Evolutionary conservation across 1,139 yeast species (phyloP), one percentile per base, ranked within the genome.

Genomic region (Suhomyces taliae): DNA sequence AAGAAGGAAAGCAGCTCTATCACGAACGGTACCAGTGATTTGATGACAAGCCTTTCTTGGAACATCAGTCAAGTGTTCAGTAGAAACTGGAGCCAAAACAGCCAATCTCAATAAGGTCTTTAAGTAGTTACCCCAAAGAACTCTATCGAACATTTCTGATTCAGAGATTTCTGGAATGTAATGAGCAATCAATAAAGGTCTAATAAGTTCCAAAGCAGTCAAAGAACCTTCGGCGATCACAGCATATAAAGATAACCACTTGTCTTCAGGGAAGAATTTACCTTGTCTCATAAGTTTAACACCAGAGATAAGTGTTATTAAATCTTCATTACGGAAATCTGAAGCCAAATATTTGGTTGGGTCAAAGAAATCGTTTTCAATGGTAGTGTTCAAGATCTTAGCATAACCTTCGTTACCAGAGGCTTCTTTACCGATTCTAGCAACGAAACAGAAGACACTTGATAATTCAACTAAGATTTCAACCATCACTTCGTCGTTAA

Each of bases 381-480:
- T 58, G 29, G 59, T 56, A 7, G 60, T 53, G 8, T 54, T 49
- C 50, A 70, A 64, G 40, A 74, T 69, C 48, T 61, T 58, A 27
- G 50, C 46, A 51, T 53, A 68, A 15, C 84, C 81, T 14, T 76
- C 73, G 26, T 71, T 64, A 2, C 83, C 81, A 27, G 79, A 74
- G 11, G 79, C 67, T 8, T 54, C 58, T 52, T 70, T 74, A 27
- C 82, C 82, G 48, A 82, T 73, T 53, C 72, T 75, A n/a, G 85
- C 75, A 44, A 85, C 67, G 57, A 75, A 81, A 36, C 82, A 70
- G 50, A 85, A 82, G 19, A 85, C 69, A 7, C 85, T 75, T 15
- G 86, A 74, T 45, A 88, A 61, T 61, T 90, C 97, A 44, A 87
- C 72, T 50, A 90, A 68, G 3, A 87, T 72, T 62, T 90, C 97